Base-by-base conservation (phyloP, 805 yeast genomes). In the Saccharomycopsis malanga region DNA sequence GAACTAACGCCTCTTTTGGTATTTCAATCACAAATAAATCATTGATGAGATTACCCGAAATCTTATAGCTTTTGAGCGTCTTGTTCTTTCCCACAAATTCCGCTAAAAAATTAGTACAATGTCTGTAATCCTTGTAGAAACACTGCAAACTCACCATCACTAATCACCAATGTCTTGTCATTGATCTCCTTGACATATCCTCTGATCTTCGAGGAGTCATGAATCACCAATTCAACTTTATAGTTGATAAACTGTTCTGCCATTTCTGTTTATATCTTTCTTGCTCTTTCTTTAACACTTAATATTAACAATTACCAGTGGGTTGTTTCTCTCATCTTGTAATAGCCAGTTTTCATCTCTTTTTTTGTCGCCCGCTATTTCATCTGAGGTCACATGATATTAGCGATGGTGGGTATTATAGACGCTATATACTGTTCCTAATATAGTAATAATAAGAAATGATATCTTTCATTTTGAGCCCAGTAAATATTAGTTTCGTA, bases 1-100 rank as follows among this genome's bases (percentile, higher is more conserved):
- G 6, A 20, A n/a, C 17, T 10, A 48, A 34, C 7, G 49, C 51
- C 17, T 45, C 57, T 20, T 53, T 53, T 2, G 84, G 83, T n/a
- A 80, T 59, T 40, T 70, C 79, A 4, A 73, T 53, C 6, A 81
- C 84, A 50, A 72, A 73, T 60, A 81, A 63, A 56, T 80, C 84
- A 3, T 67, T 60, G 39, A 81, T 76, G 12, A 64, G 64, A 10
- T 55, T 40, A 30, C 76, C 75, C 53, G 61, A 38, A 34, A 65
- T 49, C 4, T 48, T 22, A 4, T 37, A 49, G 2, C 32, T 30
- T 2, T 46, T 46, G 52, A 48, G 27, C 27, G 44, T n/a, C 51
- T 55, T 20, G 44, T 44, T 49, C n/a, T 42, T 42, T 12, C 15
- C 25, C 17, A 52, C 40, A 39, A 45, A 46, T 35, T 46, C 46